Evolutionary conservation across 495 filamentous ascomycete species (phyloP).

Genomic region (Umbilicaria muhlenbergii): DNA sequence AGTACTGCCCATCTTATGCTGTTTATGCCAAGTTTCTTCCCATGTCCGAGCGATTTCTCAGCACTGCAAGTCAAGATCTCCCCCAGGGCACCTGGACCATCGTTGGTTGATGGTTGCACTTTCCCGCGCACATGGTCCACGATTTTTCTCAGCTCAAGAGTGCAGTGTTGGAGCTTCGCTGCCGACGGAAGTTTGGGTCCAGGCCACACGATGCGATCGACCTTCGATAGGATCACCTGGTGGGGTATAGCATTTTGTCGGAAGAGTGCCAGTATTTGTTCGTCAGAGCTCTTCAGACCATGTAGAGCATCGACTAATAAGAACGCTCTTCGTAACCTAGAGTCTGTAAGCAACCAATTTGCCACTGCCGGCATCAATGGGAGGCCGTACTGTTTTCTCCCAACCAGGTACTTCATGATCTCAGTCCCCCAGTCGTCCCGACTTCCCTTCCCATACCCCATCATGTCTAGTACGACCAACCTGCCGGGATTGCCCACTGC

Average conservation of each 20-base stretch:
- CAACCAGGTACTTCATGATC: conserved; percentile 68
- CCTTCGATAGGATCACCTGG: conserved; percentile 72
- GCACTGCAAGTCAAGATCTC: conserved; percentile 35
- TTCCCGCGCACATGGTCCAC: conserved; percentile 6
- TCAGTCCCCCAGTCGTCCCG: conserved; percentile 67
- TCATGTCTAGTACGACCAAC: conserved; percentile 72
- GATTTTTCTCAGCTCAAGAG: conserved; percentile 14
- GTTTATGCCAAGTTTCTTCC: conserved; percentile 28
- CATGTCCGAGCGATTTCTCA: conserved; percentile 15
- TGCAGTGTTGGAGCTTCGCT: conserved; percentile 17
- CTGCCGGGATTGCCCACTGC: conserved; percentile 38
- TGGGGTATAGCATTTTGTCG: conserved; percentile 47
- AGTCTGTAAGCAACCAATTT: background rate
- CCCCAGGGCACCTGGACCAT: conserved; percentile 30
- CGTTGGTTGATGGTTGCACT: conserved; percentile 16
- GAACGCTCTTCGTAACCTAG: conserved; percentile 55
- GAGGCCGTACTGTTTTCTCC: conserved; percentile 43
- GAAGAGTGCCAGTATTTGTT: conserved; percentile 47
- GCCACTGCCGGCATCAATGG: background rate
- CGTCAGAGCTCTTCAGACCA: conserved; percentile 63
- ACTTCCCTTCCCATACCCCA: conserved; percentile 76
- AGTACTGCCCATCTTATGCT: conserved; percentile 35
- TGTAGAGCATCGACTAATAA: conserved; percentile 68
- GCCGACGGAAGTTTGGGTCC: conserved; percentile 1
- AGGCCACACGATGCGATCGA: conserved; percentile 36